Conservation (phyloP, 176 grass and related monocot genomes). For the Poa annua region DNA sequence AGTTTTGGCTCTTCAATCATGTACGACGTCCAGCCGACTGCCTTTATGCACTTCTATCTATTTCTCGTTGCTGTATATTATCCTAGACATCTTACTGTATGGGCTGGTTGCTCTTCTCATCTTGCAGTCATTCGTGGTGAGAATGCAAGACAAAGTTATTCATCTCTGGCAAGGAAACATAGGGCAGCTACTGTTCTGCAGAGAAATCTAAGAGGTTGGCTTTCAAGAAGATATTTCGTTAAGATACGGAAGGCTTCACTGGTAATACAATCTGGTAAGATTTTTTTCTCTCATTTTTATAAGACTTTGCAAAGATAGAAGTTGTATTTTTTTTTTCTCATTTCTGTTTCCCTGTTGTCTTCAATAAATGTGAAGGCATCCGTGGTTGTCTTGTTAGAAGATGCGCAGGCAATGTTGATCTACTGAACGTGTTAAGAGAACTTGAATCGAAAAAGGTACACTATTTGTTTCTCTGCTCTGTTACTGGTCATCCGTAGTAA, state of each 20-base stretch:
- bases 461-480: neutral
- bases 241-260: constrained; percentile 70
- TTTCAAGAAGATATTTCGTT: constrained; percentile 71
- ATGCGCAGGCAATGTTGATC: constrained; percentile 71
- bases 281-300: constrained; percentile 11
- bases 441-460: constrained; percentile 73
- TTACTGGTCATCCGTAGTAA: neutral
- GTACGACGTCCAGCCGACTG: constrained; percentile 45
- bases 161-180: constrained; percentile 57
- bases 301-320: constrained; percentile 20
- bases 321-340: no score
- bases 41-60: constrained; percentile 8
- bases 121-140: constrained; percentile 75
- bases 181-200: constrained; percentile 71
- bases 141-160: constrained; percentile 71
- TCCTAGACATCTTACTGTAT: constrained; percentile 36
- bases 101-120: constrained; percentile 5
- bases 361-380: constrained; percentile 54
- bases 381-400: constrained; percentile 83
- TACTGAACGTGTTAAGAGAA: constrained; percentile 64
- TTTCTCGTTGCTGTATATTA: neutral
- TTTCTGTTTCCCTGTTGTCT: constrained; percentile 20
- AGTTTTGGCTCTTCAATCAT: constrained; percentile 90
- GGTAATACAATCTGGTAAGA: constrained; percentile 84
- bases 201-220: constrained; percentile 68